Evolutionary conservation across 2,329 filamentous ascomycete genomes (phyloP).

Genomic region (Huntiella bhutanensis): DNA sequence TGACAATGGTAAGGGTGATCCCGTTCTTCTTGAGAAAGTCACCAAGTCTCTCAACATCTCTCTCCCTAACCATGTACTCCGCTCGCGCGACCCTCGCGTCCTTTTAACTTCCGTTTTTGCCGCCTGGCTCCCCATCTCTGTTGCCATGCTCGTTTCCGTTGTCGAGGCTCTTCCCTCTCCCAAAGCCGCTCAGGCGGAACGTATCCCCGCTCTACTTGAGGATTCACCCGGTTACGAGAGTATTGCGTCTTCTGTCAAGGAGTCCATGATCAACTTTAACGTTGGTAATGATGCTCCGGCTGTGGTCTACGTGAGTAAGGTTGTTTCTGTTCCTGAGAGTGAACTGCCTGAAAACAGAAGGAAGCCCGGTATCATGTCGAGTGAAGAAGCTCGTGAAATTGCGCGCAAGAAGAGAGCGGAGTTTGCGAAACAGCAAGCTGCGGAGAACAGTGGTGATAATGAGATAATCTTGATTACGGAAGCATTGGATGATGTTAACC

Average conservation of each 20-base stretch:
- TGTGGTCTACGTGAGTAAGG: conserved; percentile 93
- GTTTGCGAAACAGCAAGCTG: conserved; percentile 59
- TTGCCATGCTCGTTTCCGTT: conserved; percentile 79
- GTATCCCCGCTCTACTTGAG: conserved; percentile 62
- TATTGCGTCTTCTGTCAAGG: conserved; percentile 48
- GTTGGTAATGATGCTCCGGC: conserved; percentile 52
- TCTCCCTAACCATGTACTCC: conserved; percentile 65
- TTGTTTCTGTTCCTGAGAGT: conserved; percentile 87
- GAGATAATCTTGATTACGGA: conserved; percentile 15
- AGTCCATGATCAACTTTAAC: conserved; percentile 72
- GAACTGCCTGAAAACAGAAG: conserved; percentile 78
- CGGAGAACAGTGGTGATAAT: conserved; percentile 21
- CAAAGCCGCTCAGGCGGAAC: conserved; percentile 54
- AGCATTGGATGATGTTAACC: conserved; percentile 22
- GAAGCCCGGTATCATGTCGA: conserved; percentile 50
- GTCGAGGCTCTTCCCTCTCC: conserved; percentile 85
- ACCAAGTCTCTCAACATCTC: conserved; percentile 75
- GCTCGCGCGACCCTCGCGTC: conserved; percentile 66
- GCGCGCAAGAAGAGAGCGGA: conserved; percentile 79
- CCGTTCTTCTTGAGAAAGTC: conserved; percentile 73
- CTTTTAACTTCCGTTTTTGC: conserved; percentile 75
- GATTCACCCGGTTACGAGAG: conserved; percentile 57
- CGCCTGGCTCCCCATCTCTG: conserved; percentile 81
- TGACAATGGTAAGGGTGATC: conserved; percentile 66
- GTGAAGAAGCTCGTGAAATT: conserved; percentile 77